A percentile compares a stretch with the other conserved stretches of the same genome.
Conservation (phyloP, 2,329 filamentous ascomycete genomes). For the Fusarium cyanostomum region DNA sequence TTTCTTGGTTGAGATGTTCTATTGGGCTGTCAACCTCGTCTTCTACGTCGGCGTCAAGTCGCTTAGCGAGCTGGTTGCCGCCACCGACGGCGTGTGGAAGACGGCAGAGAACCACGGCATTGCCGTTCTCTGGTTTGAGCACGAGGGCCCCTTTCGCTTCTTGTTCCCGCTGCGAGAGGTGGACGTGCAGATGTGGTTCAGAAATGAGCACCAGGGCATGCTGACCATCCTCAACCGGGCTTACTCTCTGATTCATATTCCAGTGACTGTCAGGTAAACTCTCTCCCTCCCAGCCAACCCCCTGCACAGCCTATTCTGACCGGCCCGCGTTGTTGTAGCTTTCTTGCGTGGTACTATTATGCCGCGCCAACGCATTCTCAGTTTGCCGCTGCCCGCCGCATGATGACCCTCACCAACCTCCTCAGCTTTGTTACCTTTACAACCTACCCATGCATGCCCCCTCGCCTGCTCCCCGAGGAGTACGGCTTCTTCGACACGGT, state of each 20-base stretch:
- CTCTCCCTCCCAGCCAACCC: constrained; percentile 18
- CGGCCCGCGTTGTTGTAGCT: constrained; percentile 50
- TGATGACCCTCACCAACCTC: constrained; percentile 63
- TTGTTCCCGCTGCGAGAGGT: constrained; percentile 63
- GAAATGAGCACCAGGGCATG: constrained; percentile 61
- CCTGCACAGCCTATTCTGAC: neutral
- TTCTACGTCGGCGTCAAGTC: constrained; percentile 59
- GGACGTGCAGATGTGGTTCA: constrained; percentile 65
- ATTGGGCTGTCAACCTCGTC: constrained; percentile 73
- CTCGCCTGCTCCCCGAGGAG: constrained; percentile 63
- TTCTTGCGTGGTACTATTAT: constrained; percentile 72
- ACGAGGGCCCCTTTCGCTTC: constrained; percentile 58
- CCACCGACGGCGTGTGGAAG: constrained; percentile 60
- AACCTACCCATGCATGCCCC: constrained; percentile 66
- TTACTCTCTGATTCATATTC: constrained; percentile 69
- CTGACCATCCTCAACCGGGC: constrained; percentile 66
- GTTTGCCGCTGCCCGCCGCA: constrained; percentile 50
- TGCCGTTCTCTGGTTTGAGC: constrained; percentile 64
- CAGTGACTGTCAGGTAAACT: constrained; percentile 64
- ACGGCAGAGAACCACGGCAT: constrained; percentile 65
- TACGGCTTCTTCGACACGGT: constrained; percentile 68
- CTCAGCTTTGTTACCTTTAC: constrained; percentile 65
- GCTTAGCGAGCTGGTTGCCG: constrained; percentile 46
- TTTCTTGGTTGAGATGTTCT: constrained; percentile 78
- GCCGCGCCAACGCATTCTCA: constrained; percentile 55